phyloP scores from a whole-genome alignment of 768 basidiomycete genomes.

The Termitomyces sp. region DNA sequence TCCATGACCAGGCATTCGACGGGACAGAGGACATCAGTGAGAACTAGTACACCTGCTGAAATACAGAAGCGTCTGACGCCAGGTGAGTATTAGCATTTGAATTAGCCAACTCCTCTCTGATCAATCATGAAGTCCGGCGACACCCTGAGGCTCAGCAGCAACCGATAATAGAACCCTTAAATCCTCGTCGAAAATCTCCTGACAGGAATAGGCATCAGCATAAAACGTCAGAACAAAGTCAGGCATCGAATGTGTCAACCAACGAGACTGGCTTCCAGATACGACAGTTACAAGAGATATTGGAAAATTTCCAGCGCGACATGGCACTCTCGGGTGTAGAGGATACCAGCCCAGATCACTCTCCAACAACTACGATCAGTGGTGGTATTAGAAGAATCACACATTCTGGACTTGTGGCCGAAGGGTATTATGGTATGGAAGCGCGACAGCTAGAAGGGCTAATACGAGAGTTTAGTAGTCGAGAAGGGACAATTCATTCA shows the following conservation, averaged over 20 bases:
- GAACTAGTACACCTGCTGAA: neutral
- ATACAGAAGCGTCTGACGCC: neutral
- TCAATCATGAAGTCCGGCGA: neutral
- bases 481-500: neutral
- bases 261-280: neutral
- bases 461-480: conserved; percentile 4
- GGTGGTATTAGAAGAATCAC: neutral
- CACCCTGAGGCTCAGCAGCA: neutral
- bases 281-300: neutral
- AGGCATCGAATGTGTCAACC: neutral
- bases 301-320: neutral
- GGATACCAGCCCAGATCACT: neutral
- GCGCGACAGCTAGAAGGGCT: conserved; percentile 3
- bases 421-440: conserved; percentile 2
- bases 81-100: neutral
- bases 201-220: neutral
- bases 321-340: neutral
- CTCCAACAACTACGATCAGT: neutral
- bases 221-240: too few species aligned
- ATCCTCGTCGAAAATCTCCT: neutral
- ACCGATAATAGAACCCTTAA: neutral
- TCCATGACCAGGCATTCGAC: neutral
- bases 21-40: neutral
- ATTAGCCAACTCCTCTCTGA: neutral
- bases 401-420: neutral